These are phyloP conservation scores for Noccaea caerulescens DNA, from an alignment of 345 rosid species.

Conservation along the genomic window DNA sequence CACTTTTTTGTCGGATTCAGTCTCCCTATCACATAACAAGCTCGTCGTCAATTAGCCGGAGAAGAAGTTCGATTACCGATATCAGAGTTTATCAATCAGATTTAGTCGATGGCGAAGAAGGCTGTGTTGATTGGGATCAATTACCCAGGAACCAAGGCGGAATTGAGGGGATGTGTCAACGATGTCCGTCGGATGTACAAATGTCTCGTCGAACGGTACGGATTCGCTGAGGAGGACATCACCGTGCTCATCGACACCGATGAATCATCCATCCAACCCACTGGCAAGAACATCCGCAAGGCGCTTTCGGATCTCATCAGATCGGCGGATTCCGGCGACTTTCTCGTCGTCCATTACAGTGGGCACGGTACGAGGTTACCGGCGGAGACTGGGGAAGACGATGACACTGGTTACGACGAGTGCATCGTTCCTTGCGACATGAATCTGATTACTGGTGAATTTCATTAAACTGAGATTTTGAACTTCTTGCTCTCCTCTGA, in stretches of 20 bases:
- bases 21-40: background rate
- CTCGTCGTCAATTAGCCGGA: slow-evolving; percentile 2
- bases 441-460: slow-evolving; percentile 89
- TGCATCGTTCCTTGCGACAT: slow-evolving; percentile 95
- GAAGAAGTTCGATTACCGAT: slow-evolving; percentile 13
- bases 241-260: slow-evolving; percentile 80
- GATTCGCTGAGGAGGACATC: slow-evolving; percentile 68
- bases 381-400: slow-evolving; percentile 95
- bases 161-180: slow-evolving; percentile 86
- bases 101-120: slow-evolving; percentile 59
- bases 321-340: slow-evolving; percentile 64
- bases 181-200: slow-evolving; percentile 73
- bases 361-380: slow-evolving; percentile 99
- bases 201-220: slow-evolving; percentile 72
- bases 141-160: slow-evolving; percentile 88
- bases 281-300: slow-evolving; percentile 78
- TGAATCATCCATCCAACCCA: slow-evolving; percentile 61
- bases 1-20: slow-evolving; percentile 24
- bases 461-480: background rate
- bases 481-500: background rate
- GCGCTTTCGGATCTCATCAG: slow-evolving; percentile 62
- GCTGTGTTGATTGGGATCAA: slow-evolving; percentile 87
- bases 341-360: slow-evolving; percentile 86
- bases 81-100: slow-evolving; percentile 27
- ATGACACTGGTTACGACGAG: slow-evolving; percentile 93